These are phyloP conservation scores for Jatropha podagrica DNA, from an alignment of 441 rosid genomes.

Conservation along the genomic window DNA sequence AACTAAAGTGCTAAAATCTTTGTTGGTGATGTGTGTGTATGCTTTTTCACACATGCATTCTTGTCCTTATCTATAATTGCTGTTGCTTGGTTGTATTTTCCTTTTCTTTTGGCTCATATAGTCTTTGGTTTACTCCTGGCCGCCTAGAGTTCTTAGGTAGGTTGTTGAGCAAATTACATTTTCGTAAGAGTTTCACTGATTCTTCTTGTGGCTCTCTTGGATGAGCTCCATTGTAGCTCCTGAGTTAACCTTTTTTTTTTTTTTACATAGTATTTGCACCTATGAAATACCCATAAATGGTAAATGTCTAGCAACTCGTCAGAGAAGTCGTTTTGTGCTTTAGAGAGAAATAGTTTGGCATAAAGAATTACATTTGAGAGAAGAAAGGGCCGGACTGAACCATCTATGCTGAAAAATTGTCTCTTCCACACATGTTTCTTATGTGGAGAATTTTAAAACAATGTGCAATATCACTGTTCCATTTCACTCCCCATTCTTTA, in stretches of 20 bases:
- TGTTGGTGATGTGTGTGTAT: conserved; percentile 5
- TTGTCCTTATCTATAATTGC: neutral
- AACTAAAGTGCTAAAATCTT: neutral
- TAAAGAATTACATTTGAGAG: neutral
- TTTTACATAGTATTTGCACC: too few relatives aligned
- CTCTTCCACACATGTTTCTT: neutral
- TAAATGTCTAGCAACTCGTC: neutral
- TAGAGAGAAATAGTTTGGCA: neutral
- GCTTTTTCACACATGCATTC: neutral
- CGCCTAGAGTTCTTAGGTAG: neutral
- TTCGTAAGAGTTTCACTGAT: neutral
- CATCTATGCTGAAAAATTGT: neutral
- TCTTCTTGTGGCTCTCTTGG: neutral
- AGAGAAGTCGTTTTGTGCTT: neutral
- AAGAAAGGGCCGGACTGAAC: neutral
- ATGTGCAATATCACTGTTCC: neutral
- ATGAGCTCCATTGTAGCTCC: neutral
- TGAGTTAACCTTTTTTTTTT: too few relatives aligned
- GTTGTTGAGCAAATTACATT: neutral
- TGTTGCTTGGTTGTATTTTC: neutral
- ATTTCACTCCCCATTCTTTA: neutral
- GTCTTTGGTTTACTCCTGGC: neutral
- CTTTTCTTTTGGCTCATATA: neutral
- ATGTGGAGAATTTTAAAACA: neutral
- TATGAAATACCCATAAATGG: too few relatives aligned